Percentiles rank a stretch among this genome's conserved stretches.
Conservation (phyloP, 352 stramenopile genomes). For the Hyaloperonospora brassicae region DNA sequence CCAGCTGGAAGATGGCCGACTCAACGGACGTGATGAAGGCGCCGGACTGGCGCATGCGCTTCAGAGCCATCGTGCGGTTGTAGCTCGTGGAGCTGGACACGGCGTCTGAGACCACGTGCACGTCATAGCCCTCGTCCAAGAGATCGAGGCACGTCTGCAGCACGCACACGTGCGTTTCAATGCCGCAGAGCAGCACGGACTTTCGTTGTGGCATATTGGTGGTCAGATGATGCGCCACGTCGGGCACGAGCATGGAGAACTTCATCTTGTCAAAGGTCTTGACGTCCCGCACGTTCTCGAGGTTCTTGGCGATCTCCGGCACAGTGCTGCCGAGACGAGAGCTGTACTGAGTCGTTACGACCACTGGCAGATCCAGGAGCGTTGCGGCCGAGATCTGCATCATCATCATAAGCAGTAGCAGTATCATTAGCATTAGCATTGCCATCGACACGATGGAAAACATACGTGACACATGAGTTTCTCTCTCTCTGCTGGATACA, state of each 20-base stretch:
- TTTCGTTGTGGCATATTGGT: conserved; percentile 38
- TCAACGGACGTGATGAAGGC: conserved; percentile 95
- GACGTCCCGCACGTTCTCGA: conserved; percentile 33
- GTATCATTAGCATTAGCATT: not conserved
- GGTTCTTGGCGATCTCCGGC: conserved; percentile 54
- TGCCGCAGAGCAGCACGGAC: conserved; percentile 93
- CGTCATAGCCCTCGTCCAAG: conserved; percentile 91
- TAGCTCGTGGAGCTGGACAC: conserved; percentile 86
- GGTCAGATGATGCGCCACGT: conserved; percentile 82
- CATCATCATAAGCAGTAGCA: not conserved
- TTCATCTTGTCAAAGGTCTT: conserved; percentile 95
- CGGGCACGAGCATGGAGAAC: conserved; percentile 96
- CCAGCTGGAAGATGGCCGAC: conserved; percentile 92
- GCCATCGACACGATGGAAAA: no score
- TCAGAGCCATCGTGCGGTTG: conserved; percentile 89
- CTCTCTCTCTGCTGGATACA: not conserved
- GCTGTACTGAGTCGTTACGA: conserved; percentile 95
- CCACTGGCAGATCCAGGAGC: conserved; percentile 86
- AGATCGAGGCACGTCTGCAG: conserved; percentile 96
- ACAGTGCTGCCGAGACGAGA: conserved; percentile 91
- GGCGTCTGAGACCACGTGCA: conserved; percentile 94
- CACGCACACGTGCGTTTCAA: conserved; percentile 93
- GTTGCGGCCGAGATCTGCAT: conserved; percentile 50
- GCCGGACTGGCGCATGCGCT: conserved; percentile 88
- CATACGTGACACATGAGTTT: no score